A percentile compares a stretch with the other conserved stretches of the same genome.
phyloP scores from a whole-genome alignment of 371 early-diverging fungal species.

The Mortierella sp. region DNA sequence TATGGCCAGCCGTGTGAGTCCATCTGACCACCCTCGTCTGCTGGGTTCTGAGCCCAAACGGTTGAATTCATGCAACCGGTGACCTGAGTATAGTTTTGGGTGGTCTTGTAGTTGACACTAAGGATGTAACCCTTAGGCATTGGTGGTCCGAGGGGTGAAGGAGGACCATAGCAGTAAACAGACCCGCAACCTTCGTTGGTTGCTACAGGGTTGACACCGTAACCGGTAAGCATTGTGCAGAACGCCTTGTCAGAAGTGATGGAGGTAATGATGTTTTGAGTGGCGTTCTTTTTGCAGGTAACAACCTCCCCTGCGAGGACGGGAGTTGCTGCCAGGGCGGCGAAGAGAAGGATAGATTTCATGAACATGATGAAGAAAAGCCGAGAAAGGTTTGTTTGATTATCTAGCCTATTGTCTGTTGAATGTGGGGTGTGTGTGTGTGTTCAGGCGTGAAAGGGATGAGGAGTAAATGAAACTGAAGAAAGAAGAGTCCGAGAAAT shows the following conservation, averaged over 20 bases:
- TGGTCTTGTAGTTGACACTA: constrained; percentile 51
- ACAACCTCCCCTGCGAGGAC: constrained; percentile 33
- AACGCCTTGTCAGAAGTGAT: constrained; percentile 27
- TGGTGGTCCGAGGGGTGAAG: constrained; percentile 45
- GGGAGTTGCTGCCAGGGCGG: constrained; percentile 19
- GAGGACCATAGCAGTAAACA: constrained; percentile 41
- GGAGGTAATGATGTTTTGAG: constrained; percentile 39
- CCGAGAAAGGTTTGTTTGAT: no score
- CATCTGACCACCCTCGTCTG: constrained; percentile 65
- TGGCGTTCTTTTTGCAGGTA: constrained; percentile 34
- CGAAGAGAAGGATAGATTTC: constrained; percentile 25
- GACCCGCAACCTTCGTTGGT: constrained; percentile 44
- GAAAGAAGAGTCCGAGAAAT: not conserved
- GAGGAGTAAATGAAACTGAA: no score
- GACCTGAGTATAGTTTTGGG: constrained; percentile 58
- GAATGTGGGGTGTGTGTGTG: no score
- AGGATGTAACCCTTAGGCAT: constrained; percentile 57
- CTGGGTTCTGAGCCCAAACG: constrained; percentile 53
- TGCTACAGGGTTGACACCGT: constrained; percentile 41
- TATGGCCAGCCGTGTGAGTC: constrained; percentile 53
- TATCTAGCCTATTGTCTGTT: no score
- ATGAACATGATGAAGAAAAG: constrained; percentile 35
- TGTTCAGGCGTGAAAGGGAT: no score
- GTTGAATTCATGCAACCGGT: constrained; percentile 60
- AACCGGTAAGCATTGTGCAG: constrained; percentile 48